These are phyloP conservation scores for Leccinum subrobustum DNA, from an alignment of 1,284 basidiomycete genomes.

Conservation along the genomic window DNA sequence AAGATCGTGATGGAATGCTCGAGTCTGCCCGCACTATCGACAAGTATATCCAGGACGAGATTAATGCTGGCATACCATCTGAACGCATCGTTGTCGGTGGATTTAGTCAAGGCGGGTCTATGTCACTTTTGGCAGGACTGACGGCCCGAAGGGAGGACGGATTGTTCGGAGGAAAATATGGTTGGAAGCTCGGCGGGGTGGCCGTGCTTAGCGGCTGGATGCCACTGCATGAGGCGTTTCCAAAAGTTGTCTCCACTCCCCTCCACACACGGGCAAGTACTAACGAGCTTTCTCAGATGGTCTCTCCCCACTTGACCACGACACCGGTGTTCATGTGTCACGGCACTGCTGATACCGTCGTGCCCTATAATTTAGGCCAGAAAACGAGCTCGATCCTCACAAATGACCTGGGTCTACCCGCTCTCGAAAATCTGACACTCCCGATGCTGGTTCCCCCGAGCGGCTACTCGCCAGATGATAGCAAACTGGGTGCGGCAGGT, in stretches of 20 bases:
- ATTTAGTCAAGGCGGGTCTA: slow-evolving; percentile 86
- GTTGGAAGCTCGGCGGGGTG: slow-evolving; percentile 68
- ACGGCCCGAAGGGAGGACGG: slow-evolving; percentile 44
- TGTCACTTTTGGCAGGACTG: slow-evolving; percentile 73
- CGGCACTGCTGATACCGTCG: slow-evolving; percentile 75
- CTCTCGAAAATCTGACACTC: slow-evolving; percentile 28
- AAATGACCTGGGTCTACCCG: slow-evolving; percentile 46
- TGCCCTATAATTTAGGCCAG: slow-evolving; percentile 50
- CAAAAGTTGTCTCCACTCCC: slow-evolving; percentile 23
- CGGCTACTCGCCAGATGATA: slow-evolving; percentile 22
- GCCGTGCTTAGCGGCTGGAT: slow-evolving; percentile 78
- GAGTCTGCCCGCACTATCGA: slow-evolving; percentile 62
- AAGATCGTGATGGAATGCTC: slow-evolving; percentile 70
- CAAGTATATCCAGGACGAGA: slow-evolving; percentile 70
- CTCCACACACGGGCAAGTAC: neutral
- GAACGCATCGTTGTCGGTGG: slow-evolving; percentile 78
- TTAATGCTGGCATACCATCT: slow-evolving; percentile 67
- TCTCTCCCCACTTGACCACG: slow-evolving; percentile 51
- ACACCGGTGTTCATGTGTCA: slow-evolving; percentile 90
- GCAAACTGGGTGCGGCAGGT: slow-evolving; percentile 38
- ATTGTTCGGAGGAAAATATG: slow-evolving; percentile 30
- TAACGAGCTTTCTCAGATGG: slow-evolving; percentile 44
- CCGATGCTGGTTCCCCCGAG: slow-evolving; percentile 26
- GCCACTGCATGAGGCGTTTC: slow-evolving; percentile 44
- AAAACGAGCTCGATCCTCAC: slow-evolving; percentile 56